These are phyloP conservation scores for Yarrowia keelungensis DNA, from an alignment of 805 yeast genomes.

Conservation along the genomic window DNA sequence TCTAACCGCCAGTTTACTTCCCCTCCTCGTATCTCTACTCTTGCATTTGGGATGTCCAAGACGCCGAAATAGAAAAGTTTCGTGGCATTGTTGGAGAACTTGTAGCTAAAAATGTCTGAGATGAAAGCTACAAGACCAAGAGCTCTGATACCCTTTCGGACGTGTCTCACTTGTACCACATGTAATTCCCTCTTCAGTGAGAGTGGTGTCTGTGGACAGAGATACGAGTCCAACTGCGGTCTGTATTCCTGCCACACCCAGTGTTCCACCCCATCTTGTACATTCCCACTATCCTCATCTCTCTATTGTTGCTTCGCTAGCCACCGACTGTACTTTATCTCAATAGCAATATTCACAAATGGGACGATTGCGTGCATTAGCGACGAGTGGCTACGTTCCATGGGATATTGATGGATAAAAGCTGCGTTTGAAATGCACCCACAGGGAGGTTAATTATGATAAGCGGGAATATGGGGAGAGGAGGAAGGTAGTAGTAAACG, in stretches of 20 bases:
- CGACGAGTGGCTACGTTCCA: neutral
- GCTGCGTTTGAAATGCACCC: slow-evolving; percentile 9
- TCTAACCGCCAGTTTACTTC: neutral
- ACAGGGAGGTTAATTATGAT: neutral
- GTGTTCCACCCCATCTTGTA: no score
- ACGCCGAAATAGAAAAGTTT: neutral
- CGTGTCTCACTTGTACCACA: neutral
- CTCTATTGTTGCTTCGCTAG: no score
- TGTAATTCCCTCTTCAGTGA: no score
- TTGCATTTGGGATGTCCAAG: slow-evolving; percentile 16
- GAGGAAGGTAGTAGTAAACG: neutral
- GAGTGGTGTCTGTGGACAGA: no score
- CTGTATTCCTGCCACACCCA: no score
- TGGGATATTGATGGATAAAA: neutral
- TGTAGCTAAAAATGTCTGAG: no score
- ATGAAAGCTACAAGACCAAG: no score
- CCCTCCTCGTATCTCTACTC: slow-evolving; percentile 5
- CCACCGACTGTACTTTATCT: no score
- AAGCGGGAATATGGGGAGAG: neutral
- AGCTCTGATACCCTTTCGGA: neutral
- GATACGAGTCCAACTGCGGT: no score
- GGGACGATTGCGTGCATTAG: slow-evolving; percentile 32
- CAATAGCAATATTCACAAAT: neutral
- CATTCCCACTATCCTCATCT: no score
- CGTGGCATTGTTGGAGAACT: no score